Conservation (phyloP, 2,329 filamentous ascomycete genomes). For the Ceratocystis albifundus region DNA sequence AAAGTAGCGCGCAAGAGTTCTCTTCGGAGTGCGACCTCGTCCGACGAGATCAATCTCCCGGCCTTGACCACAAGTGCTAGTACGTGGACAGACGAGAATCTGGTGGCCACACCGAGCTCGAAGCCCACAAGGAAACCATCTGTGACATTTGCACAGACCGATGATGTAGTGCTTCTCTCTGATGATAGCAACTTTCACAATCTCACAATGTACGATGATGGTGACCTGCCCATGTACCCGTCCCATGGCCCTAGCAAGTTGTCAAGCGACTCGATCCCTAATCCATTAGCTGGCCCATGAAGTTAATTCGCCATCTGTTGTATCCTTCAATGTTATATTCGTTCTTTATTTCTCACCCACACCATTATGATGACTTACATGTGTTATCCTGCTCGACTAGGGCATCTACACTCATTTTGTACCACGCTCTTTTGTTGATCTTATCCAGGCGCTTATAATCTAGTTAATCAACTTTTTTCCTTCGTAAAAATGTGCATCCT, state of each 20-base stretch:
- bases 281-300: neutral
- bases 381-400: neutral
- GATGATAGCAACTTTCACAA: conserved; percentile 21
- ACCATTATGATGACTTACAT: neutral
- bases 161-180: conserved; percentile 20
- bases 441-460: neutral
- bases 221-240: neutral
- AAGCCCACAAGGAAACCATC: conserved; percentile 18
- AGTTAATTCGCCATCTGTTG: neutral
- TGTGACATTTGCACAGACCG: conserved; percentile 22
- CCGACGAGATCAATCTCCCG: conserved; percentile 12
- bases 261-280: neutral
- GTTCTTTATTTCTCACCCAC: neutral
- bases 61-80: conserved; percentile 15
- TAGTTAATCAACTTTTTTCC: conserved; percentile 3
- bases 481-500: neutral
- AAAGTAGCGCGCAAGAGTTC: conserved; percentile 11
- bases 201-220: conserved; percentile 19
- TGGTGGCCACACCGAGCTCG: neutral
- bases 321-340: neutral
- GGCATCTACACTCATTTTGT: neutral
- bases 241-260: conserved; percentile 3
- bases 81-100: conserved; percentile 19
- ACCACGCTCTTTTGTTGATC: neutral
- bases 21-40: neutral